These are phyloP conservation scores for Tetrapisispora arboricola DNA, from an alignment of 805 yeast species.

Conservation along the genomic window DNA sequence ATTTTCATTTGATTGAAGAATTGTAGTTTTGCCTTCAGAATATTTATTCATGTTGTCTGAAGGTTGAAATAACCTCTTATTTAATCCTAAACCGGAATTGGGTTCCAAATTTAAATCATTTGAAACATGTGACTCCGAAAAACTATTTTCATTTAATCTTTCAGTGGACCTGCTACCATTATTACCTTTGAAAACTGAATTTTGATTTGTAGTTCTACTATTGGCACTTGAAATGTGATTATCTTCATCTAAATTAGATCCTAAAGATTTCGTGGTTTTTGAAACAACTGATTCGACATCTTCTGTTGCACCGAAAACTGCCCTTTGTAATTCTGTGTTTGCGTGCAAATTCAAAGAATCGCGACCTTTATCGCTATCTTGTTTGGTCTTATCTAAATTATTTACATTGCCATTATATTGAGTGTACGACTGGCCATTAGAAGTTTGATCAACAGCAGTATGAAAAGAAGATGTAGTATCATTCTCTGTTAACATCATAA, in stretches of 20 bases:
- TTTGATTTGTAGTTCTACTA: not conserved
- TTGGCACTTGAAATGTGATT: not conserved
- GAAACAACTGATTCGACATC: slow-evolving; percentile 1
- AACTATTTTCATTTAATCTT: not conserved
- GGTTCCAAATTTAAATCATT: not conserved
- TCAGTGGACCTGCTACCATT: not conserved
- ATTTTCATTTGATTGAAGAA: not conserved
- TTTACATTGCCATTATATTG: not conserved
- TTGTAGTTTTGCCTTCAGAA: not conserved
- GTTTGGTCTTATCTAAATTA: not conserved
- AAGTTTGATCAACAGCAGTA: not conserved
- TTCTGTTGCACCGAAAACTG: not conserved
- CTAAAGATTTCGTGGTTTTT: not conserved
- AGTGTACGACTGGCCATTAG: not conserved
- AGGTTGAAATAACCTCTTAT: not conserved
- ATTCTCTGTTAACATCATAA: slow-evolving; percentile 24
- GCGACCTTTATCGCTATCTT: not conserved
- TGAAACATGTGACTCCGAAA: not conserved
- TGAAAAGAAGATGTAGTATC: slow-evolving; percentile 8
- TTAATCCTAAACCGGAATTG: not conserved
- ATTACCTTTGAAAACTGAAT: not conserved
- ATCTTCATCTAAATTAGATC: not conserved
- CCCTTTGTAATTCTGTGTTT: slow-evolving; percentile 9
- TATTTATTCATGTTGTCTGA: not conserved
- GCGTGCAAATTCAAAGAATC: slow-evolving; percentile 16